phyloP scores from a whole-genome alignment of 495 filamentous ascomycete species.

The Podospora australis region DNA sequence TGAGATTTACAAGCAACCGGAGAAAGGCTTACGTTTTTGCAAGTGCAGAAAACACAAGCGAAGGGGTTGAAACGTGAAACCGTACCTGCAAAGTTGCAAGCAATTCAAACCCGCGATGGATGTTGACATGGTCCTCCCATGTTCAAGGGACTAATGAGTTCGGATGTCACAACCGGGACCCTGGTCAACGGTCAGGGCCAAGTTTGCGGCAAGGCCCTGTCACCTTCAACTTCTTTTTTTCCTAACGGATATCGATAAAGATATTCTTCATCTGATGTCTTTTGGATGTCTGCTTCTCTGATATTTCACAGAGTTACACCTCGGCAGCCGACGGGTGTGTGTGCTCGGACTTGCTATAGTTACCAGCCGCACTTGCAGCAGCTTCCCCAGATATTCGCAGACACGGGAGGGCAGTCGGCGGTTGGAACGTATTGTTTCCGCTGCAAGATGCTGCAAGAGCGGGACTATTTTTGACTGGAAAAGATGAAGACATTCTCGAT shows the following conservation, averaged over 20 bases:
- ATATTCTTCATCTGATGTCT: not conserved
- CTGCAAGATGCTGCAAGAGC: slow-evolving; percentile 1
- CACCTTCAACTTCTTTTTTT: not conserved
- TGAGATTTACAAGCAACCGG: no score
- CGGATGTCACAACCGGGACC: slow-evolving; percentile 1
- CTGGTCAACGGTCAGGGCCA: not conserved
- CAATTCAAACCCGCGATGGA: not conserved
- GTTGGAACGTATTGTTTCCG: slow-evolving; percentile 16
- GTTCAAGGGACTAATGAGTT: not conserved
- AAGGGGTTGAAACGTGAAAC: slow-evolving; percentile 4
- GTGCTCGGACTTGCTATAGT: slow-evolving; percentile 14
- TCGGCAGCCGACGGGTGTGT: no score
- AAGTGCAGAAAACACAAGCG: not conserved
- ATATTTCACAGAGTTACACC: no score
- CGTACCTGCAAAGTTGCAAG: not conserved
- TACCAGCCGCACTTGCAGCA: slow-evolving; percentile 14
- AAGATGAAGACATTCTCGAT: no score
- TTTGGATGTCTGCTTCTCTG: not conserved
- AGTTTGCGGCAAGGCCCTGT: not conserved
- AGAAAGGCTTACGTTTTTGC: no score
- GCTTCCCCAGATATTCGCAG: not conserved
- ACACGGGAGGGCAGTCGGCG: slow-evolving; percentile 9
- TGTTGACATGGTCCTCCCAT: slow-evolving; percentile 1
- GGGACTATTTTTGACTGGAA: slow-evolving; percentile 6
- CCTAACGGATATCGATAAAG: no score